A percentile compares a stretch with the other conserved stretches of the same genome.
These are phyloP conservation scores for Ceratocystis colombiana DNA, from an alignment of 2,329 filamentous ascomycete species.

Conservation along the genomic window DNA sequence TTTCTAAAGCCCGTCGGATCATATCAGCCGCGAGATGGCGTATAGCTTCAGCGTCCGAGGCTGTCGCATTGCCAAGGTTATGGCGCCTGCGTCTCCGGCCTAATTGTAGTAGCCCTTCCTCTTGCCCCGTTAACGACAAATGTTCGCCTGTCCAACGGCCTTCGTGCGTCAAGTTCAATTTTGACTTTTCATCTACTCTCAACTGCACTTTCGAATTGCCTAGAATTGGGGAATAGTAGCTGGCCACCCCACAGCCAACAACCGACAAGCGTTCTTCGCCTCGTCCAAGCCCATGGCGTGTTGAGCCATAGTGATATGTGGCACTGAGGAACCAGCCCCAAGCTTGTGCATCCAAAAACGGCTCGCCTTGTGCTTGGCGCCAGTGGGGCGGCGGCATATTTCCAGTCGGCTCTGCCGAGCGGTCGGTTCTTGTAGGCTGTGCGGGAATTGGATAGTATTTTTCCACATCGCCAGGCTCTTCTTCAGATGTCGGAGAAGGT, in stretches of 20 bases:
- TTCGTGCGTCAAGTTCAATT: conserved; percentile 36
- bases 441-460: conserved; percentile 34
- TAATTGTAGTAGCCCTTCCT: conserved; percentile 31
- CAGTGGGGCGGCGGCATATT: conserved; percentile 24
- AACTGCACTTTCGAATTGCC: not conserved
- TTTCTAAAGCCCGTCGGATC: not conserved
- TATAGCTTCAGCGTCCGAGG: conserved; percentile 32
- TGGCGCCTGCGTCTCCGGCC: conserved; percentile 34
- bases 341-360: conserved; percentile 35
- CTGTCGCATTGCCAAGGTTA: conserved; percentile 31
- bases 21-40: conserved; percentile 20
- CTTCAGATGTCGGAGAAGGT: not conserved
- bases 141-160: conserved; percentile 34
- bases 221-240: conserved; percentile 36
- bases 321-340: conserved; percentile 41
- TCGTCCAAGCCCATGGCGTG: conserved; percentile 33
- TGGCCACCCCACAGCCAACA: conserved; percentile 36
- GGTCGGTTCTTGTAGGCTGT: conserved; percentile 33
- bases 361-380: conserved; percentile 32
- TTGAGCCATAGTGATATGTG: conserved; percentile 37
- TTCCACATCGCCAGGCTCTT: conserved; percentile 20
- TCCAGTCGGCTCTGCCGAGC: conserved; percentile 27
- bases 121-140: conserved; percentile 19
- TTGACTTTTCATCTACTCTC: conserved; percentile 30
- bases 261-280: conserved; percentile 37